Base-by-base conservation (phyloP, 768 basidiomycete genomes). In the Leccinum rimulosum region DNA sequence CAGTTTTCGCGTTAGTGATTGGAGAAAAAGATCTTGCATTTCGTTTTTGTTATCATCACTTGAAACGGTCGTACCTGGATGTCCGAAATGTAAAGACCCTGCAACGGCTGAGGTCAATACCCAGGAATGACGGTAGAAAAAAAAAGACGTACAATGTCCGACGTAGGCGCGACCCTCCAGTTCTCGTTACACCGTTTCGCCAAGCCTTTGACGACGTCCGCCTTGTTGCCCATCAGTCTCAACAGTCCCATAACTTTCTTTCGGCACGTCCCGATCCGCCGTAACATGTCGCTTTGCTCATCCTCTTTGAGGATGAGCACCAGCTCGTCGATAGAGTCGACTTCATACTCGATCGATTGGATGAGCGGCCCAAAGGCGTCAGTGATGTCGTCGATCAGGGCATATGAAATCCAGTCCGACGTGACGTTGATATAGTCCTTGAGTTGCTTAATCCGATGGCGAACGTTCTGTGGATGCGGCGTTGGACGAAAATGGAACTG, bases 181-280 rank as follows among this genome's bases (percentile, higher is more conserved):
- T 98, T 94, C 76, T 98, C 96, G 70, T 98, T 97, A 73, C 96
- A 98, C 64, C 96, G 80, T 77, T 99, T 99, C 25, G 97, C 97
- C 48, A 98, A 79, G 10, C 97, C 97, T 73, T 99, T 99, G 63
- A 99, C 97, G 63, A 99, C 97, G 72, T 99, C 97, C 55, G 97
- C 97, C 78, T 99, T 99, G 76, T 97, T 98, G 27, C 97, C 97
- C 96, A 99, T 98, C 56, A 99, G 77, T 62, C 97, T 78, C 56
- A 99, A 74, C 30, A 99, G 75, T 17, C 97, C 97, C 97, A 99
- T 98, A 64, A 99, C 97, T 76, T 99, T 98, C 82, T 98, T 99
- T 61, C 97, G 82, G 71, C 97, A 98, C 0, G 93, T 97, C 35
- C 97, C 97, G 68, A 98, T 99, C 66, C 96, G 80, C 65, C 96